A percentile compares a stretch with the other conserved stretches of the same genome.
Evolutionary conservation across 2,329 filamentous ascomycete genomes (phyloP).

Genomic region (Cladosporium sp.): DNA sequence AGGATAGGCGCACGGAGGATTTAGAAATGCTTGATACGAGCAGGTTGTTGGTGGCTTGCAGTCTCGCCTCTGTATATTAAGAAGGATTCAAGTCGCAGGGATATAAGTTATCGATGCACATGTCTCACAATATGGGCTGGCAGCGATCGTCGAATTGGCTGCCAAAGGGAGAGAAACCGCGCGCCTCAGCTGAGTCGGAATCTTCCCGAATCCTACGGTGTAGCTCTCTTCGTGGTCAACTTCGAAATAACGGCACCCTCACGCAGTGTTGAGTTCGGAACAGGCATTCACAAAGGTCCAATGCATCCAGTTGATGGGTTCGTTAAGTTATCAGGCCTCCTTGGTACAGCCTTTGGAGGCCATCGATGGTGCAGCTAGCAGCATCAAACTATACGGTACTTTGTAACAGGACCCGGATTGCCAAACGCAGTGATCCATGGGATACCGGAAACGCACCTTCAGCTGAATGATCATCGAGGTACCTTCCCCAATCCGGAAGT

Average conservation of each 20-base stretch:
- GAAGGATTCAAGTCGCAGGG: neutral
- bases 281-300: neutral
- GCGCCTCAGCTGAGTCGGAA: constrained; percentile 5
- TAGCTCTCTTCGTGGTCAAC: neutral
- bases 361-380: neutral
- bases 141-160: neutral
- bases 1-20: neutral
- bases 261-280: too few species aligned
- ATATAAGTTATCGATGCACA: neutral
- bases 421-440: neutral
- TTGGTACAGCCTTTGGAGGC: neutral
- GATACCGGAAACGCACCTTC: neutral
- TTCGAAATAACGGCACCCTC: neutral
- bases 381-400: neutral
- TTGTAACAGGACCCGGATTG: neutral
- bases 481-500: neutral
- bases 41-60: neutral
- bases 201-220: neutral
- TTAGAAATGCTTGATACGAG: neutral
- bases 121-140: neutral
- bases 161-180: neutral
- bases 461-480: neutral
- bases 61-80: neutral
- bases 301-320: neutral
- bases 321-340: neutral